Conservation (phyloP, 2,329 filamentous ascomycete species). For the Pyrenophora seminiperda region DNA sequence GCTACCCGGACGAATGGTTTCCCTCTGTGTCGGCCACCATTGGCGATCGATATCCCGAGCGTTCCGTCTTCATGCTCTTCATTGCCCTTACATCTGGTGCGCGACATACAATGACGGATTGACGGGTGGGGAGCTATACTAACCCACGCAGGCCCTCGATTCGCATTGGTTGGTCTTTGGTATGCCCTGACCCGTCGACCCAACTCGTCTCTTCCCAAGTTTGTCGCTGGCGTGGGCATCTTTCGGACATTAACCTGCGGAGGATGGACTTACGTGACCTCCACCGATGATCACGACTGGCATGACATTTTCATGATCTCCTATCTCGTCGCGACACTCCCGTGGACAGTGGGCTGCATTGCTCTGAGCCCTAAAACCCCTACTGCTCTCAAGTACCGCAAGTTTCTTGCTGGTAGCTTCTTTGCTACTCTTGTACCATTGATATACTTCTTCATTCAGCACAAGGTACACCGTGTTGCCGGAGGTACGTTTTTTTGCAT, state of each 20-base stretch:
- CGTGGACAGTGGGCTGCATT: constrained; percentile 92
- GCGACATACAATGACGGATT: neutral
- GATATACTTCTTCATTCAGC: constrained; percentile 97
- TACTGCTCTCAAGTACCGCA: constrained; percentile 83
- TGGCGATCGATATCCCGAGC: constrained; percentile 94
- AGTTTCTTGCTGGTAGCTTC: constrained; percentile 80
- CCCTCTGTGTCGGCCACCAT: constrained; percentile 96
- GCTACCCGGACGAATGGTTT: constrained; percentile 85
- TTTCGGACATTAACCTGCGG: constrained; percentile 92
- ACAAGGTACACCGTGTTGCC: constrained; percentile 92
- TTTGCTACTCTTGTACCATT: constrained; percentile 89
- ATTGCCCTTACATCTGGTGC: constrained; percentile 92
- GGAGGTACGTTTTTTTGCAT: constrained; percentile 70
- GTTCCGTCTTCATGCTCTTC: constrained; percentile 95
- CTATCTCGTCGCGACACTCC: constrained; percentile 90
- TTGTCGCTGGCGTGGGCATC: constrained; percentile 78
- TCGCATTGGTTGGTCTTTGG: constrained; percentile 88
- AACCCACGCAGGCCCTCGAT: constrained; percentile 74
- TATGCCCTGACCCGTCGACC: constrained; percentile 84
- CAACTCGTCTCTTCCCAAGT: constrained; percentile 76
- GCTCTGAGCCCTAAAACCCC: constrained; percentile 84
- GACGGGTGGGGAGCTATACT: constrained; percentile 10
- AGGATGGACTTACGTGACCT: constrained; percentile 98
- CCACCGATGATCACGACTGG: constrained; percentile 97
- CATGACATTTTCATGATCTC: constrained; percentile 99